A percentile compares a stretch with the other conserved stretches of the same genome.
These are phyloP conservation scores for Aspergillus brasiliensis DNA, from an alignment of 2,329 filamentous ascomycete genomes.

Conservation along the genomic window DNA sequence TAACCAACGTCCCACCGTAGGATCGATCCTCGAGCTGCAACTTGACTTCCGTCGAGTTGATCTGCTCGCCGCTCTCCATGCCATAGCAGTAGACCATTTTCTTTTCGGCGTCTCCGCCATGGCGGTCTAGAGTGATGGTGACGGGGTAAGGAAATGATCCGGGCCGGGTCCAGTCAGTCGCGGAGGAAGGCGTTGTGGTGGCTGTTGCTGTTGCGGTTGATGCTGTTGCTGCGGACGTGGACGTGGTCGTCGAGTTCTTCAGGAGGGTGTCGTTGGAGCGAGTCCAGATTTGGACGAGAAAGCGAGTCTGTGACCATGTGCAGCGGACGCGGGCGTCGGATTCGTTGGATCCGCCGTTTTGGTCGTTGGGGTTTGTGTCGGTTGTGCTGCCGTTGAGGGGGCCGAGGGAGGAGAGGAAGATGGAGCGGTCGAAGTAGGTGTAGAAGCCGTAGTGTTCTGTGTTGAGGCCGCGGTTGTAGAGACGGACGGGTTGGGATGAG, in stretches of 20 bases:
- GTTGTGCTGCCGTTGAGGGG: conserved; percentile 48
- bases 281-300: conserved; percentile 66
- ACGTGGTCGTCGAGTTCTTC: conserved; percentile 10
- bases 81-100: conserved; percentile 65
- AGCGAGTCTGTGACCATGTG: conserved; percentile 63
- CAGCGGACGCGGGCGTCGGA: conserved; percentile 53
- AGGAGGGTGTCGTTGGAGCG: conserved; percentile 41
- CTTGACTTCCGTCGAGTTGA: conserved; percentile 48
- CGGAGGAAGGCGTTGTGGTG: conserved; percentile 29
- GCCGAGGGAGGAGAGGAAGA: conserved; percentile 70
- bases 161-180: conserved; percentile 53
- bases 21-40: conserved; percentile 57
- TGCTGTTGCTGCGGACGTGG: conserved; percentile 14
- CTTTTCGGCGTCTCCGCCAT: conserved; percentile 55
- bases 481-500: conserved; percentile 71
- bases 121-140: conserved; percentile 61
- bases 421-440: conserved; percentile 83
- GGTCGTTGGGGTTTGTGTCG: conserved; percentile 40
- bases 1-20: conserved; percentile 55
- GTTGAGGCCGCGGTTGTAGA: conserved; percentile 78
- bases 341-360: conserved; percentile 53
- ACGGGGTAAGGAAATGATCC: conserved; percentile 65
- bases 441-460: conserved; percentile 95
- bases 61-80: conserved; percentile 51
- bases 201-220: conserved; percentile 21